phyloP scores from a whole-genome alignment of 352 stramenopile genomes.

The Phytophthora hybrid region DNA sequence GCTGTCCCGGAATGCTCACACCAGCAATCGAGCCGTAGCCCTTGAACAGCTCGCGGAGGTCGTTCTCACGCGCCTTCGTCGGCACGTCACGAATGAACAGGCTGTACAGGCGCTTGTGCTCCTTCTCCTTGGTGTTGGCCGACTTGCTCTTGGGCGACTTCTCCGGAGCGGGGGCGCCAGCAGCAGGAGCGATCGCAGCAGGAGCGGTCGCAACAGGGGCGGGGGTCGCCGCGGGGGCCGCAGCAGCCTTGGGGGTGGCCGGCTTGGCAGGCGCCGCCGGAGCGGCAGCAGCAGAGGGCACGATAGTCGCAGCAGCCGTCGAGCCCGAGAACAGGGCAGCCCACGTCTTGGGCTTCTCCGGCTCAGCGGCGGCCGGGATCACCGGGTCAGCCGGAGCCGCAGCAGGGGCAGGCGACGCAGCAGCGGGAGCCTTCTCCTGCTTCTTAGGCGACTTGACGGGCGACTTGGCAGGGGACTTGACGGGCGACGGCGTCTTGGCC shows the following conservation, averaged over 20 bases:
- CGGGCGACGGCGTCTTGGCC: conserved; percentile 29
- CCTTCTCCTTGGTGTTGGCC: conserved; percentile 45
- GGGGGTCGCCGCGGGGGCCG: conserved; percentile 15
- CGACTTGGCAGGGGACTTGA: conserved; percentile 5
- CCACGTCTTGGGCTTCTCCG: conserved; percentile 49
- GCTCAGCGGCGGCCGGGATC: conserved; percentile 30
- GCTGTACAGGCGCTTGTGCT: conserved; percentile 58
- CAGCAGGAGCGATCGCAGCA: conserved; percentile 28
- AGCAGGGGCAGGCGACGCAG: conserved; percentile 28
- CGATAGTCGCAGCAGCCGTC: conserved; percentile 29
- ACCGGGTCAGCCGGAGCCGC: conserved; percentile 41
- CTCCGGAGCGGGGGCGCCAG: conserved; percentile 22
- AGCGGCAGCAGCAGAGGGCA: conserved; percentile 25
- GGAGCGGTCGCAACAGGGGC: conserved; percentile 7
- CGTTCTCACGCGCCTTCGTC: conserved; percentile 71
- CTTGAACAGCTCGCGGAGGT: conserved; percentile 86
- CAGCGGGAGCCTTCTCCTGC: conserved; percentile 37
- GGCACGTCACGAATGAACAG: conserved; percentile 86
- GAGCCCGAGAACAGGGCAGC: conserved; percentile 37
- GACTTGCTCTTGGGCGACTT: conserved; percentile 64
- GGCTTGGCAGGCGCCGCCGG: conserved; percentile 53
- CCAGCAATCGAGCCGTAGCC: conserved; percentile 77
- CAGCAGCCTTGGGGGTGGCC: conserved; percentile 56
- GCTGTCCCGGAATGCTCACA: conserved; percentile 63
- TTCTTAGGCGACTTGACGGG: conserved; percentile 38